Percentiles rank a stretch among this genome's conserved stretches.
Evolutionary conservation across 306 rosid genomes (phyloP).

Genomic region (Glycine tomentella): DNA sequence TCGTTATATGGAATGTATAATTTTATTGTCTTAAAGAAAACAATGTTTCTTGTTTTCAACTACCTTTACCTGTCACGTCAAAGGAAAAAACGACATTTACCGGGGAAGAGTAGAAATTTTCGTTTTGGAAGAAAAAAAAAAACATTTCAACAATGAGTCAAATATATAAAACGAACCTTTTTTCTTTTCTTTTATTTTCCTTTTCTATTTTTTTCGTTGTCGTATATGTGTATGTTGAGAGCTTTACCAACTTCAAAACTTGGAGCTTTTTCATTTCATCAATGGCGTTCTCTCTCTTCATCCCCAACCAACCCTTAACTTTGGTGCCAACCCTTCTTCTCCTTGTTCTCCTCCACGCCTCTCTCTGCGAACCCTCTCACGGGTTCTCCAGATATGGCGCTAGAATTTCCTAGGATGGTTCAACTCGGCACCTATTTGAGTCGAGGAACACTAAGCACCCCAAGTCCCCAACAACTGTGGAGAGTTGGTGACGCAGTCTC

Average conservation of each 20-base stretch:
- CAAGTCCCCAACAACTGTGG: slow-evolving; percentile 66
- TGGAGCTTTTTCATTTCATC: not conserved
- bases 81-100: not conserved
- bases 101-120: not conserved
- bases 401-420: slow-evolving; percentile 35
- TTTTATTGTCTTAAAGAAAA: not conserved
- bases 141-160: not conserved
- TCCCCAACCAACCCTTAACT: not conserved
- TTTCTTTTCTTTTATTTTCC: not conserved
- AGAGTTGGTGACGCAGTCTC: slow-evolving; percentile 52
- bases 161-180: not conserved
- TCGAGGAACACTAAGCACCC: slow-evolving; percentile 48
- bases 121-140: not conserved
- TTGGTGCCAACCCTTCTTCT: slow-evolving; percentile 38
- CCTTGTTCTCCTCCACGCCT: slow-evolving; percentile 41
- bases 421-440: slow-evolving; percentile 46
- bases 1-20: not conserved
- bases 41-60: not conserved
- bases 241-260: slow-evolving; percentile 34
- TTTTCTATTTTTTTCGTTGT: not conserved
- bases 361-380: slow-evolving; percentile 43
- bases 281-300: slow-evolving; percentile 46
- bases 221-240: not conserved
- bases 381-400: slow-evolving; percentile 44
- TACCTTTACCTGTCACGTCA: too few relatives aligned